Conservation (phyloP, 257 asterid genomes). For the Salvia miltiorrhiza region DNA sequence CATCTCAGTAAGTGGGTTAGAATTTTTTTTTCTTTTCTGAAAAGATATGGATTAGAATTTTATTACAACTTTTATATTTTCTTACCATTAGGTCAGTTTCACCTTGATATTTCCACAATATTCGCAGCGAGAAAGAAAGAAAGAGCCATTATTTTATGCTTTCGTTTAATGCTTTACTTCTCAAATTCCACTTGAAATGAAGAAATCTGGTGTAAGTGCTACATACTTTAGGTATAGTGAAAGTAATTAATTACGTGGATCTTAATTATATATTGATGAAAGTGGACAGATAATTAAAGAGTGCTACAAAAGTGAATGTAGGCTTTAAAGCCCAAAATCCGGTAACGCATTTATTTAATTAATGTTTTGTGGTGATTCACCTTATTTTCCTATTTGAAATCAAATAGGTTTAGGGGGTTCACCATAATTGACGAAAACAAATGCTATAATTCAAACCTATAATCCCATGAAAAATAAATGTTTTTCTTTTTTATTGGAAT, state of each 20-base stretch:
- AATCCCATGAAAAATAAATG: neutral
- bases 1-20: neutral
- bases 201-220: neutral
- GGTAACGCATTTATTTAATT: neutral
- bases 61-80: neutral
- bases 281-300: neutral
- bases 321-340: neutral
- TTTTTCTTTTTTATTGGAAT: neutral
- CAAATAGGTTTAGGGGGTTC: neutral
- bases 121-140: neutral
- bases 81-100: neutral
- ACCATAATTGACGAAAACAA: slow-evolving; percentile 9
- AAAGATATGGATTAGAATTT: neutral
- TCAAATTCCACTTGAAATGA: neutral
- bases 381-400: neutral
- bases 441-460: neutral
- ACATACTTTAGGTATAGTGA: neutral
- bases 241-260: neutral
- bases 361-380: neutral
- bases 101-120: neutral
- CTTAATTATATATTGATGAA: neutral
- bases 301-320: neutral
- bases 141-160: neutral
- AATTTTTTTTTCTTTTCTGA: too few species aligned
- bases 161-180: neutral